phyloP scores from a whole-genome alignment of 1,284 basidiomycete genomes.

The Ustilago cynodontis region DNA sequence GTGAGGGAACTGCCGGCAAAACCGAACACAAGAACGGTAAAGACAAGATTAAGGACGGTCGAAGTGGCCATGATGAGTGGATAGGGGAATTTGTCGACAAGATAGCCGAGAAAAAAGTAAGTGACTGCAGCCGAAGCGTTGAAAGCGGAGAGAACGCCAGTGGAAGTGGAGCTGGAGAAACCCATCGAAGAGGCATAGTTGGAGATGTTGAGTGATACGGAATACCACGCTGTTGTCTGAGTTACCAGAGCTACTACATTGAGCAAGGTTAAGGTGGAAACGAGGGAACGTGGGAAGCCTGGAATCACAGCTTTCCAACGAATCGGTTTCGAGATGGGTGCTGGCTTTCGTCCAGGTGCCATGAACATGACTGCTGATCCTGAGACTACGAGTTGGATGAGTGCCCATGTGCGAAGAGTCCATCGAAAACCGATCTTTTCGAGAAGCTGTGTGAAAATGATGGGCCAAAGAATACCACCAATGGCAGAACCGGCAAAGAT shows the following conservation, averaged over 20 bases:
- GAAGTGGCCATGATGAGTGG: conserved; percentile 52
- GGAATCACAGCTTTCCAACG: conserved; percentile 29
- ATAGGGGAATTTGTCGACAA: conserved; percentile 54
- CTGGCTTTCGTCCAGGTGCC: conserved; percentile 13
- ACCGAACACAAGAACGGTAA: conserved; percentile 54
- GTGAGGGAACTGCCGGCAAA: conserved; percentile 53
- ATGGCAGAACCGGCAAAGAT: conserved; percentile 54
- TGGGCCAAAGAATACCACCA: conserved; percentile 59
- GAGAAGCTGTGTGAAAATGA: conserved; percentile 49
- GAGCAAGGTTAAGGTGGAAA: conserved; percentile 28
- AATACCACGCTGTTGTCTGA: conserved; percentile 55
- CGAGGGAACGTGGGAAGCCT: conserved; percentile 31
- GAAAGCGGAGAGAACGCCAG: conserved; percentile 57
- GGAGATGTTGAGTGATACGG: conserved; percentile 59
- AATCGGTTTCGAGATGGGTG: conserved; percentile 7
- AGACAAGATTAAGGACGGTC: conserved; percentile 38
- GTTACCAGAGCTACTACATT: conserved; percentile 30
- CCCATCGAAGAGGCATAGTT: conserved; percentile 55
- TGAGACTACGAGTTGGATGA: conserved; percentile 42
- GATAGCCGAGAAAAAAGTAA: conserved; percentile 49
- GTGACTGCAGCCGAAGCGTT: conserved; percentile 57
- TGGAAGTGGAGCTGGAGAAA: conserved; percentile 41
- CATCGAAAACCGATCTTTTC: conserved; percentile 51
- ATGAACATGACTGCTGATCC: conserved; percentile 36
- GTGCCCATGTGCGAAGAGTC: conserved; percentile 51